Base-by-base conservation (phyloP, 495 filamentous ascomycete genomes). In the Copromyces sp. region DNA sequence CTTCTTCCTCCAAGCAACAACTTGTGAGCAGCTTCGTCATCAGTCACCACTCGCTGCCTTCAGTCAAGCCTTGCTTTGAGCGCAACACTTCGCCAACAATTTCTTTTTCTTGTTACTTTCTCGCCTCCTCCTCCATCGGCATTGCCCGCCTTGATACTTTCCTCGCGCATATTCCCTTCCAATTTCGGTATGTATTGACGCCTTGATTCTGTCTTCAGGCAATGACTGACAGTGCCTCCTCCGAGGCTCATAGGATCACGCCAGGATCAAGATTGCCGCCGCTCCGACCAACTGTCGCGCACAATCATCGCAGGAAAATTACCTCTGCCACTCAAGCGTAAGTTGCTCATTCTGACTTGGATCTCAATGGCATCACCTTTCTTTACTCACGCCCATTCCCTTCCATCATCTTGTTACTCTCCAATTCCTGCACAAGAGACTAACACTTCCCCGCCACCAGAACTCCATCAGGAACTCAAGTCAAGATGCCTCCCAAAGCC, bases 401-500 rank as follows among this genome's bases (percentile, higher is more conserved):
- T 24, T 24, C n/a, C 8, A 47, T 11, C 3, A 24, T n/a, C 39
- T 40, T 12, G 11, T 9, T 1, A 11, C 4, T 24, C n/a, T 4
- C 9, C n/a, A 24, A 24, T 9, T 47, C 45, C 45, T 24, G 9
- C 3, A 24, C 20, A 24, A n/a, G 8, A 11, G 9, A 53, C 45
- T 53, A 9, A 53, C 45, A 20, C 8, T 12, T 14, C 9, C 11
- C 9, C n/a, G 11, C 20, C 20, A 2, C 4, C 45, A 61, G 24
- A 61, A 16, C 4, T 12, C 14, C 29, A 35, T 17, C 16, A 24
- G 61, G 17, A 8, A 9, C 12, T 8, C 35, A 38, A 38, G 35
- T 17, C 70, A 73, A 39, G 20, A 75, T 75, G 74, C 38, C 72
- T 40, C 69, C 38, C 9, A 74, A 72, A 61, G 9, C 35, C 20